These are phyloP conservation scores for Aspergillus brunneoviolaceus DNA, from an alignment of 2,329 filamentous ascomycete genomes.

Conservation along the genomic window DNA sequence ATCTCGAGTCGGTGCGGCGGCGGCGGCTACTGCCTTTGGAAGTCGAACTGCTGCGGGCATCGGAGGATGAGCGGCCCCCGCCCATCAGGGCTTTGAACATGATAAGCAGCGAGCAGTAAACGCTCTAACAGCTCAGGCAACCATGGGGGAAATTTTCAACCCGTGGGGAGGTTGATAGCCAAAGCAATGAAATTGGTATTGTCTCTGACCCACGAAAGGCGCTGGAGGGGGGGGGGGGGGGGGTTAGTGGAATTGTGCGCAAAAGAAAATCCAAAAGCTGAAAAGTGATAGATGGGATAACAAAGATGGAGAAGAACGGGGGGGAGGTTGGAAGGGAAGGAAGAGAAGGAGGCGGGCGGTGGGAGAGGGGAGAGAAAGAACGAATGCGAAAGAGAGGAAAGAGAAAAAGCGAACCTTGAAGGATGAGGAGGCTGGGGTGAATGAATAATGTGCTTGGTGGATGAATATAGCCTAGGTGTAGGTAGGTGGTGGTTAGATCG, in stretches of 20 bases:
- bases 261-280: background rate
- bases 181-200: background rate
- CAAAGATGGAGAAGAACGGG: background rate
- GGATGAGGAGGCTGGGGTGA: too few species aligned
- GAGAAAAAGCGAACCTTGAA: constrained; percentile 3
- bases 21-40: constrained; percentile 34
- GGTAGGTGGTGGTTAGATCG: background rate
- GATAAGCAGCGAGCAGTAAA: constrained; percentile 31
- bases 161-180: background rate
- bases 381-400: constrained; percentile 7
- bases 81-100: constrained; percentile 43
- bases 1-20: constrained; percentile 31
- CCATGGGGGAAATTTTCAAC: constrained; percentile 27
- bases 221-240: too few species aligned
- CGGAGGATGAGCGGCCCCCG: constrained; percentile 36
- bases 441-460: too few species aligned
- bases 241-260: background rate
- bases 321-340: constrained; percentile 6
- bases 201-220: background rate
- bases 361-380: constrained; percentile 7
- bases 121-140: constrained; percentile 24
- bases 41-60: constrained; percentile 33
- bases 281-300: background rate
- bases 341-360: constrained; percentile 15
- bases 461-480: too few species aligned